These are phyloP conservation scores for Phycomyces nitens DNA, from an alignment of 192 early-diverging fungal genomes.

Conservation along the genomic window DNA sequence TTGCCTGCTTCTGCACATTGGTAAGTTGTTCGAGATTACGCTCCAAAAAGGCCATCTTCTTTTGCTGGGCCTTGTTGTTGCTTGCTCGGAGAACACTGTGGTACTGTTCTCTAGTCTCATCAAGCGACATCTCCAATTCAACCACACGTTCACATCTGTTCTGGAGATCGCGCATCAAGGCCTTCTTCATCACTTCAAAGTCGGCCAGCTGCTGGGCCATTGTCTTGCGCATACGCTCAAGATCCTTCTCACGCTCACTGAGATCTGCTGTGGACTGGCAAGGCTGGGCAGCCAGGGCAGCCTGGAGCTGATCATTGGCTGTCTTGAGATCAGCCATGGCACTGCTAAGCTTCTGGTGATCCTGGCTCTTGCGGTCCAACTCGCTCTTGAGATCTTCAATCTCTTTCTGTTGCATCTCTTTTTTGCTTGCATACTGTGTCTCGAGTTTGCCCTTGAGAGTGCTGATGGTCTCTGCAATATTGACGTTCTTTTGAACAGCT, in stretches of 20 bases:
- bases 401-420: constrained; percentile 72
- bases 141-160: constrained; percentile 97
- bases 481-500: constrained; percentile 47
- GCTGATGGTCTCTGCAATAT: constrained; percentile 75
- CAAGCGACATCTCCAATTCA: constrained; percentile 94
- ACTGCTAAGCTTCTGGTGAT: constrained; percentile 58
- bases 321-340: constrained; percentile 61
- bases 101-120: constrained; percentile 94
- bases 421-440: constrained; percentile 78
- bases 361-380: constrained; percentile 70
- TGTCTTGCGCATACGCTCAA: constrained; percentile 67
- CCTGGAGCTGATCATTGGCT: constrained; percentile 58
- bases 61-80: constrained; percentile 84
- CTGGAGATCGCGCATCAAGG: constrained; percentile 95
- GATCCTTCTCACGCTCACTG: constrained; percentile 65
- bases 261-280: constrained; percentile 9
- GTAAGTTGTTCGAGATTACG: constrained; percentile 97
- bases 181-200: constrained; percentile 98
- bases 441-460: constrained; percentile 87
- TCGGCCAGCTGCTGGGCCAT: constrained; percentile 66
- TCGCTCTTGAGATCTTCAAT: constrained; percentile 70
- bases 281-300: constrained; percentile 21
- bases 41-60: constrained; percentile 96
- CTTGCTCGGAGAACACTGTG: constrained; percentile 79
- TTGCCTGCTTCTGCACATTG: constrained; percentile 83